These are phyloP conservation scores for Mrakia hoshinonis DNA, from an alignment of 768 basidiomycete species.

Conservation along the genomic window DNA sequence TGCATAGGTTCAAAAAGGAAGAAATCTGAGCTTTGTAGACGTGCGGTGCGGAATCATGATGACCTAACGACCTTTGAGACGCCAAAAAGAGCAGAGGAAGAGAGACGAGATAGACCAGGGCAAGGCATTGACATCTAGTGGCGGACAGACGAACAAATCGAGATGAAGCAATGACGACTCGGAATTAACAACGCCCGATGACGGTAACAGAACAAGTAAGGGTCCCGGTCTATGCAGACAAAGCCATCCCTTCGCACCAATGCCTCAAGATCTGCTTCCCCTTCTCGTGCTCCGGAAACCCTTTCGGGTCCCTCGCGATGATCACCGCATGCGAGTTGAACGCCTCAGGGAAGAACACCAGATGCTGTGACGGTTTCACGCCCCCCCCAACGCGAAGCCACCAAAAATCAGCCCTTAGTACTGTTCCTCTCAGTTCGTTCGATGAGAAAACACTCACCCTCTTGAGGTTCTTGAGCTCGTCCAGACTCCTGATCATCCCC, in stretches of 20 bases:
- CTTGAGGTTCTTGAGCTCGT: slow-evolving; percentile 11
- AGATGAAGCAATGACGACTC: too few relatives aligned
- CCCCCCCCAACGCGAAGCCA: neutral
- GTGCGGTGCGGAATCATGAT: neutral
- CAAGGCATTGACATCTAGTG: too few relatives aligned
- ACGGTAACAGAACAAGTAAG: too few relatives aligned
- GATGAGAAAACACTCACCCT: slow-evolving; percentile 4
- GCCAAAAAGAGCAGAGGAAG: too few relatives aligned
- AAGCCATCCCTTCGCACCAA: slow-evolving; percentile 4
- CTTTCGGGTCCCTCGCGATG: slow-evolving; percentile 24
- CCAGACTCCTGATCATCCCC: slow-evolving; percentile 1
- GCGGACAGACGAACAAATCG: too few relatives aligned
- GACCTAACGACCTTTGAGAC: too few relatives aligned
- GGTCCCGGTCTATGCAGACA: neutral
- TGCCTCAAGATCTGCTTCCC: neutral
- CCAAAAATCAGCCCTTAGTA: neutral
- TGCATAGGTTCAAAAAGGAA: neutral
- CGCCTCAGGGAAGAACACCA: slow-evolving; percentile 10
- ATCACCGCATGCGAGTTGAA: slow-evolving; percentile 29
- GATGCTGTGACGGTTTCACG: neutral
- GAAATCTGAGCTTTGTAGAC: too few relatives aligned
- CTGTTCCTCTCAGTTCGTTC: too few relatives aligned
- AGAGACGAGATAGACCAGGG: neutral
- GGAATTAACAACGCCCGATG: too few relatives aligned
- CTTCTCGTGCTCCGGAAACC: slow-evolving; percentile 18